Conservation (phyloP, 148 eudicot species). For the Silene uniflora region DNA sequence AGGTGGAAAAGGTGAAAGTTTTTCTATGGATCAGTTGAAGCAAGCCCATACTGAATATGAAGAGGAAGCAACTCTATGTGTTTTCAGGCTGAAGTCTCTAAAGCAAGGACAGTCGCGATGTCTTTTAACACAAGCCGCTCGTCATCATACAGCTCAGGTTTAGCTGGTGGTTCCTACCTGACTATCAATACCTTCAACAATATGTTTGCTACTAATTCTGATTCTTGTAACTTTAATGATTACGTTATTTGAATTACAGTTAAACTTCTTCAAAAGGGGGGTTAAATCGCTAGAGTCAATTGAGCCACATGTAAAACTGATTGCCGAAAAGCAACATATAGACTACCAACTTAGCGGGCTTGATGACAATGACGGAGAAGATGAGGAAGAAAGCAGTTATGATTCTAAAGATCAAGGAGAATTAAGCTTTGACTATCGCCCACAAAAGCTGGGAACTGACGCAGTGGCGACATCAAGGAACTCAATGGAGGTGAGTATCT, state of each 20-base stretch:
- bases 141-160: constrained; percentile 98
- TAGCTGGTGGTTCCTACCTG: neutral
- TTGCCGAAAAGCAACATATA: constrained; percentile 82
- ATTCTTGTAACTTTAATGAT: neutral
- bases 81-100: constrained; percentile 86
- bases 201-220: neutral
- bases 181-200: neutral
- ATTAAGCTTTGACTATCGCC: constrained; percentile 68
- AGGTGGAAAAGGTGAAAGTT: constrained; percentile 69
- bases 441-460: constrained; percentile 56
- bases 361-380: constrained; percentile 56
- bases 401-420: constrained; percentile 59
- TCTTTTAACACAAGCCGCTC: constrained; percentile 94
- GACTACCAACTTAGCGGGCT: constrained; percentile 70
- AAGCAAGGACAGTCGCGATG: constrained; percentile 95
- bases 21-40: constrained; percentile 61
- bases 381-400: constrained; percentile 48
- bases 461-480: constrained; percentile 48
- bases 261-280: constrained; percentile 87
- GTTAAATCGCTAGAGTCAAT: constrained; percentile 76
- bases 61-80: constrained; percentile 80
- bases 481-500: constrained; percentile 78
- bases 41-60: constrained; percentile 80
- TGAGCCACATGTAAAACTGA: constrained; percentile 57
- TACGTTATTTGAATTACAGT: constrained; percentile 40